Base-by-base conservation (phyloP, 2,329 filamentous ascomycete genomes). In the Penicillium sp. region DNA sequence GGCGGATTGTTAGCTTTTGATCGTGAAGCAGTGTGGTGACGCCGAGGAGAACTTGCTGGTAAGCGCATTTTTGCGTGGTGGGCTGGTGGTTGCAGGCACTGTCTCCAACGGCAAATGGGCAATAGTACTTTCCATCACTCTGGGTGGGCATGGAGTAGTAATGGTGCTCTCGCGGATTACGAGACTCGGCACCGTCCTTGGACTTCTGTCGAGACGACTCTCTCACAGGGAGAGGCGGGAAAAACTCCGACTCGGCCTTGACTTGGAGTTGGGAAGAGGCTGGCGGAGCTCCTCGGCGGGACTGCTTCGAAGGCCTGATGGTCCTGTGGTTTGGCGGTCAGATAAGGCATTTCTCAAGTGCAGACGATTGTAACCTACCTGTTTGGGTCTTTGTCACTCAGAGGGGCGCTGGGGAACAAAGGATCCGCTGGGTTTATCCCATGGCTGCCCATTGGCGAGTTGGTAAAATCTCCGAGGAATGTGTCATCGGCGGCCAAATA, bases 31-130 rank as follows among this genome's bases (percentile, higher is more conserved):
- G 44, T 38, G 46, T 43, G 20, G 22, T n/a, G 10, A 38, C 5
- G 16, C 11, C 10, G 9, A 33, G 43, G 48, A 44, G 20, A 22
- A 76, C 90, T 83, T 87, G 95, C 92, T 96, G 92, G 70, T 96
- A 97, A 76, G 96, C 95, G 85, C 92, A 96, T 83, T 96, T 96
- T 64, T 97, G 88, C 78, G 95, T 94, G 68, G 95, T 94, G 36
- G 92, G 85, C 76, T 89, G 89, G 84, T 96, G 92, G 73, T 83
- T 88, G 82, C 92, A 97, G 67, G 85, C 80, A 45, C 81, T 76
- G 51, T 79, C 76, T 63, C 84, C 87, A 48, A 62, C 64, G 70
- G 88, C 85, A 80, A 88, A 94, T 5, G 92, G 92, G 80, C 92
- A 97, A 76, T 95, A 90, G 77, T 94, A 97, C 53, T 95, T 83